Base-by-base conservation (phyloP, 1,139 yeast genomes). In the Blastobotrys niveus region DNA sequence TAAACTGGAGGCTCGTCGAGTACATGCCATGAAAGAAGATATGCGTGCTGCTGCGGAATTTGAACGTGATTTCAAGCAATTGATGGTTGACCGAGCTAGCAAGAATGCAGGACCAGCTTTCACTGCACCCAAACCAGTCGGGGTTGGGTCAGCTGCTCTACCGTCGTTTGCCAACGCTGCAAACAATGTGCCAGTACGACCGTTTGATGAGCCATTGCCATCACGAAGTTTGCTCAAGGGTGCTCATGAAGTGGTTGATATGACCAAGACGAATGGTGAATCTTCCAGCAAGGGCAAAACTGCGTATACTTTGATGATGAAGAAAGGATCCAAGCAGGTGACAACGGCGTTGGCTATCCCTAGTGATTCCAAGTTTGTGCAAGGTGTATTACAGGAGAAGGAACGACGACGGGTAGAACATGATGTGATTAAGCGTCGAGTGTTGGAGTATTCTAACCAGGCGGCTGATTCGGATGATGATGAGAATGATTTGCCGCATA, bases 191-290 rank as follows among this genome's bases (percentile, higher is more conserved):
- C 24, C 39, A 5, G 40, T 35, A 8, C 49, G 42, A 48, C 51
- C 9, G 43, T 61, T 64, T 46, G 67, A 64, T 42, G 63, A 54
- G 20, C 63, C 67, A 2, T 55, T 63, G n/a, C 67, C 68, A 2
- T 37, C 53, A 3, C 37, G 43, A 6, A 38, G 34, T 21, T 34
- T 46, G 9, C 45, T 52, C 27, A 30, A 31, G 22, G 42, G 42
- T 10, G 31, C 45, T 17, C 38, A 25, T 33, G 46, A 29, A 20
- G 46, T 30, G 21, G 22, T 30, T 9, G 48, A 43, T 29, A 37
- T 24, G 43, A 31, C 27, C 7, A 27, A 30, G 26, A 18, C 9
- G 17, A 36, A 14, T n/a, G 33, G 19, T 7, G 22, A 30, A n/a
- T 20, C 14, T 25, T 5, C 17, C 33, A 29, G 43, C 25, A 9